Conservation (phyloP, 2,329 filamentous ascomycete species). For the Hypoxylon sp. region DNA sequence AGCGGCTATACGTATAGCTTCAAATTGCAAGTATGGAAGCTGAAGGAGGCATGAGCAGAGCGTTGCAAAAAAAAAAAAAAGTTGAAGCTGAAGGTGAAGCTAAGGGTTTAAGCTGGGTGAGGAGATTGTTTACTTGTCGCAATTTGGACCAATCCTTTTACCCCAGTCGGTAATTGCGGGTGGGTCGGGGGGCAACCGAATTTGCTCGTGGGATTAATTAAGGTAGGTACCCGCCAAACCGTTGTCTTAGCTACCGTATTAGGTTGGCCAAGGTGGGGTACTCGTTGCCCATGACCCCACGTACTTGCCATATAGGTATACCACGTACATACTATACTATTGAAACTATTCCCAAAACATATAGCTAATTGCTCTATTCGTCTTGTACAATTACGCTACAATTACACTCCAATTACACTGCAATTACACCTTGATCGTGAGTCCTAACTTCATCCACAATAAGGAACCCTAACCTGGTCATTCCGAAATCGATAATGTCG, state of each 20-base stretch:
- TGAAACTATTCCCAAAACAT: conserved; percentile 2
- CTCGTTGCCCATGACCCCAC: background rate
- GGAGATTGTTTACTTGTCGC: conserved; percentile 37
- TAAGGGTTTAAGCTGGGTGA: conserved; percentile 17
- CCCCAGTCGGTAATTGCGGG: conserved; percentile 34
- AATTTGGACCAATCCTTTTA: conserved; percentile 28
- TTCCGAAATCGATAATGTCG: conserved; percentile 2
- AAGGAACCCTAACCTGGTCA: background rate
- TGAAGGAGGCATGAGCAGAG: conserved; percentile 21
- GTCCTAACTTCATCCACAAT: background rate
- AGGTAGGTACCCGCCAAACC: conserved; percentile 29
- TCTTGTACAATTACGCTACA: background rate
- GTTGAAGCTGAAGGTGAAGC: conserved; percentile 17
- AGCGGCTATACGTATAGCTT: conserved; percentile 25
- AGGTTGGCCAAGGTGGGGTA: background rate
- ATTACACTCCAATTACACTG: background rate
- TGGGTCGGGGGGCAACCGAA: conserved; percentile 42
- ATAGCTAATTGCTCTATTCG: background rate
- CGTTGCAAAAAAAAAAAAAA: conserved; percentile 20
- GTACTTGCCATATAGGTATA: conserved; percentile 3
- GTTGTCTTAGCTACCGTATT: conserved; percentile 2
- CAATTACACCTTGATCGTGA: background rate
- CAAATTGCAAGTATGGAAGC: conserved; percentile 1
- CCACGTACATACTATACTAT: conserved; percentile 1
- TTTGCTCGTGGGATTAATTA: conserved; percentile 21